Conservation (phyloP, 2,329 filamentous ascomycete species). For the Colletotrichum falcatum region DNA sequence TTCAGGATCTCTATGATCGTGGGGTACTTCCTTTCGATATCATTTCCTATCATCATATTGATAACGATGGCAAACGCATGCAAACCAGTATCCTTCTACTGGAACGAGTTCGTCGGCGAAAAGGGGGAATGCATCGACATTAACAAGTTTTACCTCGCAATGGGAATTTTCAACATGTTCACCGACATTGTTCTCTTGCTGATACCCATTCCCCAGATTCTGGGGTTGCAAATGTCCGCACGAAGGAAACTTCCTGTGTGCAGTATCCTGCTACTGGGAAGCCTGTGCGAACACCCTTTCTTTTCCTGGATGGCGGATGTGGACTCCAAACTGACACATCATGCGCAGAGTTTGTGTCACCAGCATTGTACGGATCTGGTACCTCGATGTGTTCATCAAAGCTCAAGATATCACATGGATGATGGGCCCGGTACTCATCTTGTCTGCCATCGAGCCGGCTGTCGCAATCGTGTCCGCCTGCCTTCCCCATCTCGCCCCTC, state of each 20-base stretch:
- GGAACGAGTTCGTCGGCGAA: slow-evolving; percentile 37
- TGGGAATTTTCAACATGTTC: slow-evolving; percentile 36
- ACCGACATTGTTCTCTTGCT: slow-evolving; percentile 38
- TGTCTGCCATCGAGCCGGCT: slow-evolving; percentile 56
- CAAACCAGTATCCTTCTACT: slow-evolving; percentile 34
- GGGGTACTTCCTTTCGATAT: slow-evolving; percentile 24
- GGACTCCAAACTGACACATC: background rate
- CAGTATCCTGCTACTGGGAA: slow-evolving; percentile 34
- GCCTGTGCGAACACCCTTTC: slow-evolving; percentile 20
- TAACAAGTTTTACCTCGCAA: slow-evolving; percentile 31
- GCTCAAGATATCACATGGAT: slow-evolving; percentile 32
- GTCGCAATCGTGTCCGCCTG: slow-evolving; percentile 54
- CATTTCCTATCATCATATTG: slow-evolving; percentile 38
- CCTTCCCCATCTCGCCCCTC: slow-evolving; percentile 52
- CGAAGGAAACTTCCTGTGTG: slow-evolving; percentile 35
- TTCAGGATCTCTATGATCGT: slow-evolving; percentile 18
- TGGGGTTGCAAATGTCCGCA: slow-evolving; percentile 37
- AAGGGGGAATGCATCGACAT: slow-evolving; percentile 23
- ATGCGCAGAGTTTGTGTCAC: slow-evolving; percentile 26
- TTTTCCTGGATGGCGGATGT: background rate
- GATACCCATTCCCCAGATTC: slow-evolving; percentile 35
- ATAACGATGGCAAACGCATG: slow-evolving; percentile 35
- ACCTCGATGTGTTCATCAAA: slow-evolving; percentile 28
- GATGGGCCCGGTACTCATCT: slow-evolving; percentile 47
- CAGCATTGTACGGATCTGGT: slow-evolving; percentile 30